A percentile compares a stretch with the other conserved stretches of the same genome.
Evolutionary conservation across 768 basidiomycete species (phyloP).

Genomic region (Hygrocybe coccinea): DNA sequence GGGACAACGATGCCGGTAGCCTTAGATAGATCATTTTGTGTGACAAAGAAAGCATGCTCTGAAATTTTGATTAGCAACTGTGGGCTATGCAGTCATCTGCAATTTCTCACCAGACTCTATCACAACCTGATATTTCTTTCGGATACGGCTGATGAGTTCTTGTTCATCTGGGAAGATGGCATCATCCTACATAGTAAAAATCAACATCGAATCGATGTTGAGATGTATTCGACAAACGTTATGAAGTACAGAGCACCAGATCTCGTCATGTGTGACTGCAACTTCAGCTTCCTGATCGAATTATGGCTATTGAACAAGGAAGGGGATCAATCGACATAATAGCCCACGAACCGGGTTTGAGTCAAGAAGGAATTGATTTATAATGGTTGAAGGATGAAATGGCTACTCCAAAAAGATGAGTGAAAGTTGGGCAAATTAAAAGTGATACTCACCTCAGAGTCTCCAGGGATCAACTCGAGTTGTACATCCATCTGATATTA

Average conservation of each 20-base stretch:
- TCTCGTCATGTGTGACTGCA: conserved; percentile 3
- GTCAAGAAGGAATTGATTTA: conserved; percentile 2
- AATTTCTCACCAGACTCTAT: no score
- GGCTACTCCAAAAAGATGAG: not conserved
- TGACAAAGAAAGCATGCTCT: no score
- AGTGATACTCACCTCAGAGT: not conserved
- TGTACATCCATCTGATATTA: no score
- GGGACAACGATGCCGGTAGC: no score
- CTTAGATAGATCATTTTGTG: no score
- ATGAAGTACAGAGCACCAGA: not conserved
- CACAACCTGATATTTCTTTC: not conserved
- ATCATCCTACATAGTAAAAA: not conserved
- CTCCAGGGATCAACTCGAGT: not conserved
- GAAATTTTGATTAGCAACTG: no score
- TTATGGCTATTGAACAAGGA: not conserved
- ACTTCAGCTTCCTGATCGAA: not conserved
- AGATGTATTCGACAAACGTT: not conserved
- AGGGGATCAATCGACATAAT: not conserved
- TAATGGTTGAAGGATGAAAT: conserved; percentile 3
- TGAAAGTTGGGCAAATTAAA: not conserved
- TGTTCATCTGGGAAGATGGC: not conserved
- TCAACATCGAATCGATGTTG: not conserved
- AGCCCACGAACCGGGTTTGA: no score
- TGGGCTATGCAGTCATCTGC: no score
- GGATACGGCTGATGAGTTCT: not conserved